Base-by-base conservation (phyloP, 768 basidiomycete genomes). In the Tephrocybe sp. region DNA sequence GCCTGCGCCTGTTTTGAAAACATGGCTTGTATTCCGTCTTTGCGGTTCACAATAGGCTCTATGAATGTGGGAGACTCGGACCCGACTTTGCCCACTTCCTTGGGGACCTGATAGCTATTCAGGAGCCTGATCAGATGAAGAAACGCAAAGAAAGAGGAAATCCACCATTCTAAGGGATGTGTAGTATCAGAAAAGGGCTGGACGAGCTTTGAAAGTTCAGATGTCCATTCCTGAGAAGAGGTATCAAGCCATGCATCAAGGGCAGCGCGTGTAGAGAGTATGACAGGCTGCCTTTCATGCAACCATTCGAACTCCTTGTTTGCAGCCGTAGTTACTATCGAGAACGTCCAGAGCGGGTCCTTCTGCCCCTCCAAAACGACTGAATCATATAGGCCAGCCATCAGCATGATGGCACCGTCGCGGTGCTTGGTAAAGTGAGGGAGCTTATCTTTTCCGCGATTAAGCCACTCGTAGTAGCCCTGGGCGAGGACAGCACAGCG, bases 391-490 rank as follows among this genome's bases (percentile, higher is more conserved):
- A 97, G 68, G 1, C 93, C 94, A 1, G 94, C 94, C 63, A 99
- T 75, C 25, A 94, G 79, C 77, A 97, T 81, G 3, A 94, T 57
- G 18, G 71, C 71, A 0, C 73, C 74, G 49, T 86, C 79, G 37
- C 79, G 76, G 36, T 77, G 81, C 59, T 84, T 88, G 30, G 80
- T 84, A 58, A 92, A 94, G 62, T 95, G 83, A 0, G 94, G 91
- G 1, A 90, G 60, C 57, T 88, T 88, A 34, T 80, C 74, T 60
- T 84, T 88, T 44, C 85, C 88, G 63, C 86, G 91, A 49, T 83
- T 86, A 34, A 91, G 75, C 95, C 95, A 97, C 67, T 99, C 95
- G 63, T 91, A 97, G 65, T 97, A 97, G 24, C 91, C 90, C 63
- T 91, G 79, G 45, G 84, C 88, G 18, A 88, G 69, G 46, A 97